Conservation (phyloP, 495 filamentous ascomycete genomes). For the Neurospora sp. region DNA sequence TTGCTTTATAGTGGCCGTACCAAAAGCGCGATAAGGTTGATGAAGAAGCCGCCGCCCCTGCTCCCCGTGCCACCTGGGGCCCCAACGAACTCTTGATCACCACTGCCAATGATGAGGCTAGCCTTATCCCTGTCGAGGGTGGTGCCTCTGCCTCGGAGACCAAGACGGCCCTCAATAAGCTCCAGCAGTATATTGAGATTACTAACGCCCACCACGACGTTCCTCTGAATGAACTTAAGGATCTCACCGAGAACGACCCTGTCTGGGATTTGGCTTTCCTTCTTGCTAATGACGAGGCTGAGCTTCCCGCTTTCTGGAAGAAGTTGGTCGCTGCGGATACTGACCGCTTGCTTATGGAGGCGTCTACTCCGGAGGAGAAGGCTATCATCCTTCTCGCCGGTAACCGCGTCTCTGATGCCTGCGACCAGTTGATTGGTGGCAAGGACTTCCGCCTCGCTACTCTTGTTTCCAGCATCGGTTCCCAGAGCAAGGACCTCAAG, state of each 20-base stretch:
- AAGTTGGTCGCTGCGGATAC: constrained; percentile 49
- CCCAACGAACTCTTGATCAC: constrained; percentile 63
- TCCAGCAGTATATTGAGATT: constrained; percentile 22
- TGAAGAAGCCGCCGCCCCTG: constrained; percentile 45
- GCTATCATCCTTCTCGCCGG: constrained; percentile 71
- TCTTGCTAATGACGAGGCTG: constrained; percentile 65
- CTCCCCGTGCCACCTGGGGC: constrained; percentile 64
- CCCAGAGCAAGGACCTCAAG: constrained; percentile 55
- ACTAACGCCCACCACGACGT: constrained; percentile 9
- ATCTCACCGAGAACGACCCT: constrained; percentile 45
- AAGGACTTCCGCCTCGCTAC: constrained; percentile 73
- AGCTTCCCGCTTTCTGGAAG: constrained; percentile 51
- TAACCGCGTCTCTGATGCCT: constrained; percentile 70
- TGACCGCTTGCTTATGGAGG: constrained; percentile 38
- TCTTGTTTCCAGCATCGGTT: constrained; percentile 69
- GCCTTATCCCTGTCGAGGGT: constrained; percentile 12
- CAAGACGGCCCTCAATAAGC: constrained; percentile 10
- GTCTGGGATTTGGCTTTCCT: constrained; percentile 74
- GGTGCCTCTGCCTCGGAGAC: constrained; percentile 1
- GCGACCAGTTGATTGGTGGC: constrained; percentile 59
- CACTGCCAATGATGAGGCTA: constrained; percentile 24
- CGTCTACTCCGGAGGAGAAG: constrained; percentile 60
- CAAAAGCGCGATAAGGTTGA: constrained; percentile 62
- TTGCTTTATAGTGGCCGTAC: constrained; percentile 70
- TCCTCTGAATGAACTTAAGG: constrained; percentile 11